Base-by-base conservation (phyloP, 169 alveolate species). In the Hepatocystis sp. region DNA sequence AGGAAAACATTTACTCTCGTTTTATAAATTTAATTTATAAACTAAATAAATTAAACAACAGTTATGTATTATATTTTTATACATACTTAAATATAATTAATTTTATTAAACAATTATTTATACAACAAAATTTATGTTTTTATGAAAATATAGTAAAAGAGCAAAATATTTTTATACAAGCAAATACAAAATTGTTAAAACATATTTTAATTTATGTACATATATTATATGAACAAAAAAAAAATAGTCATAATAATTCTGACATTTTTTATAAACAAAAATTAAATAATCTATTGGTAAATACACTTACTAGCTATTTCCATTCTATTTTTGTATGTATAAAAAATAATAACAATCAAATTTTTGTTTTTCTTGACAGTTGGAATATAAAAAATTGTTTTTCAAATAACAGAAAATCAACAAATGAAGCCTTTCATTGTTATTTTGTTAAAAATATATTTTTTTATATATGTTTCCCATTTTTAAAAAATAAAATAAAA, bases 11-110 rank as follows among this genome's bases (percentile, higher is more conserved):
- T 49, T 17, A 27, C 11, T 23, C 4, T 7, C 5, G 17, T 34
- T 42, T 76, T 36, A 49, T 58, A 15, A 60, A 76, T 15, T 34
- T 58, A n/a, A 36, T 63, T 11, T 52, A 58, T 25, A n/a, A 44
- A 13, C 88, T 58, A 34, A 36, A 46, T 46, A 2, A 44, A 36
- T 36, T 76, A 15, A 58, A 17, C 15, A 44, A 21, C 13, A 58
- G 66, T 0, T 53, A 42, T 11, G 15, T 51, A 10, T 58, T 56
- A 49, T 76, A 58, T 51, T 64, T 76, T 34, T 63, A 21, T 19
- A 32, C 13, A 2, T 76, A 76, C 46, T 44, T 76, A n/a, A 13
- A 76, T 15, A 4, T 76, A 1, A 17, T 76, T 7, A 19, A 30
- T n/a, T 58, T 23, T 36, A 49, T 58, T 8, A 19, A 64, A 13